These are phyloP conservation scores for Arachis stenosperma DNA, from an alignment of 306 rosid genomes.

Conservation along the genomic window DNA sequence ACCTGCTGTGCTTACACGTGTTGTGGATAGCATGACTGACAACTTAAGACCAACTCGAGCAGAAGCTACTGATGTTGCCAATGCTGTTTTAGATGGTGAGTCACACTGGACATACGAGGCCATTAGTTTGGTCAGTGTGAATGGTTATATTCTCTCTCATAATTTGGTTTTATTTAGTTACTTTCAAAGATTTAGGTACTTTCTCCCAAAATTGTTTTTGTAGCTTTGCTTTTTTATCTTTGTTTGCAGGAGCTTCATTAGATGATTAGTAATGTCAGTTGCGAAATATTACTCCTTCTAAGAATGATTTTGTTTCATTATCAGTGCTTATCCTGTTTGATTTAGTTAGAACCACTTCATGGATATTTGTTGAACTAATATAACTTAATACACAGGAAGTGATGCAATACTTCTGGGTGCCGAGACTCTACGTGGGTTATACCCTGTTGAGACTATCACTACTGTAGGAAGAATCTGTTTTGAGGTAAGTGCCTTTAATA, in stretches of 20 bases:
- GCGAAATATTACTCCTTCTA: background rate
- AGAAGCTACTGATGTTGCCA: conserved; percentile 99
- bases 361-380: conserved; percentile 33
- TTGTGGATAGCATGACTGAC: conserved; percentile 99
- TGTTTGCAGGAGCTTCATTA: conserved; percentile 16
- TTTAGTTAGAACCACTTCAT: conserved; percentile 22
- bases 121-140: conserved; percentile 26
- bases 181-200: conserved; percentile 4
- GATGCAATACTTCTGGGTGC: conserved; percentile 99
- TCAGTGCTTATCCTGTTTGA: conserved; percentile 24
- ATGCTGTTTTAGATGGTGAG: conserved; percentile 97
- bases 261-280: conserved; percentile 1
- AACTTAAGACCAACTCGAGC: conserved; percentile 99
- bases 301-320: conserved; percentile 5
- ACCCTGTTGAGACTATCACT: conserved; percentile 91
- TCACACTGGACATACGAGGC: conserved; percentile 28
- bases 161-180: background rate
- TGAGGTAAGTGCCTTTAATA: conserved; percentile 58
- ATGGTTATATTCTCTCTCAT: background rate
- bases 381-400: conserved; percentile 71
- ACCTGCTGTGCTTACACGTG: conserved; percentile 99
- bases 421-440: conserved; percentile 94
- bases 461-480: conserved; percentile 92
- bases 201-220: background rate
- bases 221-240: conserved; percentile 21